These are phyloP conservation scores for Taphrina confusa DNA, from an alignment of 1,139 yeast genomes.

Conservation along the genomic window DNA sequence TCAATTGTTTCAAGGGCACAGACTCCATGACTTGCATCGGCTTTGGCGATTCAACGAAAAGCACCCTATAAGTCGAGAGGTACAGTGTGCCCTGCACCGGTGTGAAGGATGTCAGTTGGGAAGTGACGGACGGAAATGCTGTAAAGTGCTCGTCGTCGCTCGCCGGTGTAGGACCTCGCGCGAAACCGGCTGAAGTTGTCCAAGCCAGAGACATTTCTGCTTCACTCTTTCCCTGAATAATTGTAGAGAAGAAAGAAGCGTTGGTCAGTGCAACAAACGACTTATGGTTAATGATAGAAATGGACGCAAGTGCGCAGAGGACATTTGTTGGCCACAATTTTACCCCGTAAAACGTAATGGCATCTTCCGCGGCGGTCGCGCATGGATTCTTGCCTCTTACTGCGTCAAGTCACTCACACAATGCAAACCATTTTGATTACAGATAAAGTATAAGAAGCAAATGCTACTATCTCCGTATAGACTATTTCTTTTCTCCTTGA, in stretches of 20 bases:
- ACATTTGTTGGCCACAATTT: slow-evolving; percentile 3
- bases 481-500: slow-evolving; percentile 56
- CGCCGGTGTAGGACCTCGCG: background rate
- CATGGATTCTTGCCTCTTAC: too few relatives aligned
- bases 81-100: slow-evolving; percentile 15
- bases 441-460: too few relatives aligned
- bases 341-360: slow-evolving; percentile 2
- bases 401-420: too few relatives aligned
- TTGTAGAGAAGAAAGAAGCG: too few relatives aligned
- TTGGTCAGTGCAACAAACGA: too few relatives aligned
- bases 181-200: background rate
- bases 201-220: slow-evolving; percentile 13
- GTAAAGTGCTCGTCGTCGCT: slow-evolving; percentile 9
- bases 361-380: too few relatives aligned
- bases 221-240: background rate
- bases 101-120: slow-evolving; percentile 19
- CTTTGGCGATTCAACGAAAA: slow-evolving; percentile 12
- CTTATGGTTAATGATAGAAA: too few relatives aligned
- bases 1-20: slow-evolving; percentile 18
- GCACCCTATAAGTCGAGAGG: slow-evolving; percentile 23
- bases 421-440: too few relatives aligned
- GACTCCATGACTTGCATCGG: background rate
- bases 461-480: too few relatives aligned
- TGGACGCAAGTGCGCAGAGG: too few relatives aligned
- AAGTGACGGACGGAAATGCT: slow-evolving; percentile 5